Percentiles rank a stretch among this genome's conserved stretches.
phyloP scores from a whole-genome alignment of 2,329 filamentous ascomycete genomes.

The Chrysoporthe austroafricana region DNA sequence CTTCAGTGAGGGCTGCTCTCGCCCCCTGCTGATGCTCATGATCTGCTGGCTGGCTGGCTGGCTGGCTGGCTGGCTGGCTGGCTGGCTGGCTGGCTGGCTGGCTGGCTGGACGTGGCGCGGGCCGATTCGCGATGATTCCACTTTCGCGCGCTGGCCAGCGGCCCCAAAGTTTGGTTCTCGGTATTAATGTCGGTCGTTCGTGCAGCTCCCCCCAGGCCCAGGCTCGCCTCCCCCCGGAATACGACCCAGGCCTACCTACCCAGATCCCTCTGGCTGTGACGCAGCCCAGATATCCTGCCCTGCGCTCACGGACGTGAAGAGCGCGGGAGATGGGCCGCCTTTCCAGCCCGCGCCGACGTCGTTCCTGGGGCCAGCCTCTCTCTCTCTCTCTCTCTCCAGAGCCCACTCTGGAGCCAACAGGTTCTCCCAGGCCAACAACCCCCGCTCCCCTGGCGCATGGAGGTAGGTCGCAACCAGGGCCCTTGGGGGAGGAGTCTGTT shows the following conservation, averaged over 20 bases:
- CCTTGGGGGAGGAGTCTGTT: background rate
- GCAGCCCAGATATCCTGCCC: background rate
- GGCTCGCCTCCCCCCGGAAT: slow-evolving; percentile 18
- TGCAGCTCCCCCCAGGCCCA: slow-evolving; percentile 12
- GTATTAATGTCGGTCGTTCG: slow-evolving; percentile 22
- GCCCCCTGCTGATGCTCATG: background rate
- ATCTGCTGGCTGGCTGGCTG: background rate
- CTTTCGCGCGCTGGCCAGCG: background rate
- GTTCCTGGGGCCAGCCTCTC: background rate
- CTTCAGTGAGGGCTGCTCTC: too few species aligned
- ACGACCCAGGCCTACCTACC: slow-evolving; percentile 10
- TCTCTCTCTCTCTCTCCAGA: too few species aligned
- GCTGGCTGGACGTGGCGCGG: background rate
- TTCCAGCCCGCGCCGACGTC: slow-evolving; percentile 5
- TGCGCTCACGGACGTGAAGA: background rate
- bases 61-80: background rate
- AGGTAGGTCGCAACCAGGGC: background rate
- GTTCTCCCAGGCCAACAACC: background rate
- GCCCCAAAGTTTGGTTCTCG: slow-evolving; percentile 21
- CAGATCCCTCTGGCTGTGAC: slow-evolving; percentile 7
- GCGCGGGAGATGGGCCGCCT: slow-evolving; percentile 16
- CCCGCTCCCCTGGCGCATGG: too few species aligned
- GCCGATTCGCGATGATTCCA: slow-evolving; percentile 1
- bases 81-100: background rate
- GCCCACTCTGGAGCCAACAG: background rate